These are phyloP conservation scores for Globisporangium irregulare DNA, from an alignment of 352 stramenopile species.

Conservation along the genomic window DNA sequence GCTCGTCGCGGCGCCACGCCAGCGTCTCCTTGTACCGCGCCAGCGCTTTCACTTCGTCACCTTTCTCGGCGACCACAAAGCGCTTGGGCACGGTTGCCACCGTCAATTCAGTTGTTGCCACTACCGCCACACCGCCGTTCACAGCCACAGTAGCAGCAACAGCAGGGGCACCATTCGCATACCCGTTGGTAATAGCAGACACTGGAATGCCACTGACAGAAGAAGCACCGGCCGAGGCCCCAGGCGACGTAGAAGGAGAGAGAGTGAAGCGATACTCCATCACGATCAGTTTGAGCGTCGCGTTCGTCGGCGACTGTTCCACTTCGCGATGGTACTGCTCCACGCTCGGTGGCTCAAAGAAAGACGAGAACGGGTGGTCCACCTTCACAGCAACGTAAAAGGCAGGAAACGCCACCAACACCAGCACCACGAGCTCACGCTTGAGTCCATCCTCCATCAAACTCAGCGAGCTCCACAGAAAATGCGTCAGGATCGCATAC, in stretches of 20 bases:
- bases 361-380: slow-evolving; percentile 65
- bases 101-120: slow-evolving; percentile 14
- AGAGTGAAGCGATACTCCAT: slow-evolving; percentile 64
- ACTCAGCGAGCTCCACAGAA: slow-evolving; percentile 48
- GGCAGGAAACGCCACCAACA: slow-evolving; percentile 56
- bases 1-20: slow-evolving; percentile 76
- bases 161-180: slow-evolving; percentile 1
- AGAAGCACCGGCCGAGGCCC: neutral
- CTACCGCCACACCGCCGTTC: neutral
- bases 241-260: neutral
- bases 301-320: slow-evolving; percentile 20
- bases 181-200: slow-evolving; percentile 2
- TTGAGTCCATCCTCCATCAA: slow-evolving; percentile 38
- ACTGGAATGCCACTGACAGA: neutral
- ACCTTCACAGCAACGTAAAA: slow-evolving; percentile 73
- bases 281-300: slow-evolving; percentile 72
- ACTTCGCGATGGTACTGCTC: slow-evolving; percentile 12
- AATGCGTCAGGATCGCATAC: slow-evolving; percentile 65
- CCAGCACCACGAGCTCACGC: slow-evolving; percentile 53
- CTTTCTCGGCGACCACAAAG: slow-evolving; percentile 79
- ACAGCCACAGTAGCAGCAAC: neutral
- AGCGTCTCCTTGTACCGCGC: slow-evolving; percentile 72
- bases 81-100: slow-evolving; percentile 45
- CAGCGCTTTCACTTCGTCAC: slow-evolving; percentile 57
- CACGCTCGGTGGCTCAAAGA: slow-evolving; percentile 43